phyloP scores from a whole-genome alignment of 2,329 filamentous ascomycete genomes.

The Dendryphion nanum region DNA sequence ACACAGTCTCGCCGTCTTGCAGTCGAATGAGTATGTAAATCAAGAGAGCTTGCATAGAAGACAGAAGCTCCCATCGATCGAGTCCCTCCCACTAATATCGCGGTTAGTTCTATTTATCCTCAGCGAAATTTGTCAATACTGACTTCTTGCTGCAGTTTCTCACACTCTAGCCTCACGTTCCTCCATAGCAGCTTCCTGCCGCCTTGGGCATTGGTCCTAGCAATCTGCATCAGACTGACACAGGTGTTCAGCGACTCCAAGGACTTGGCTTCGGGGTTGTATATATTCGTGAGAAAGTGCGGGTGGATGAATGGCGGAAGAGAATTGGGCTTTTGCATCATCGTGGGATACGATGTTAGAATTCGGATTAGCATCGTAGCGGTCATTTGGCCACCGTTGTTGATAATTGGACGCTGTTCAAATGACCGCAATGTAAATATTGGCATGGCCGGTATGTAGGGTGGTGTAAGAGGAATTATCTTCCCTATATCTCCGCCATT shows the following conservation, averaged over 20 bases:
- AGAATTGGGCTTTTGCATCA: slow-evolving; percentile 38
- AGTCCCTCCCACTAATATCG: slow-evolving; percentile 24
- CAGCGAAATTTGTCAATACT: slow-evolving; percentile 4
- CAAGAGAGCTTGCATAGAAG: slow-evolving; percentile 45
- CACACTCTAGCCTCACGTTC: slow-evolving; percentile 46
- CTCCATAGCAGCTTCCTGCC: slow-evolving; percentile 47
- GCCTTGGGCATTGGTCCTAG: slow-evolving; percentile 29
- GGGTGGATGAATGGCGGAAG: slow-evolving; percentile 48
- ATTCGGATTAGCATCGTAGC: slow-evolving; percentile 42
- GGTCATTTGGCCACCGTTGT: no score
- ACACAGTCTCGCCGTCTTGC: slow-evolving; percentile 45
- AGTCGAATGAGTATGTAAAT: slow-evolving; percentile 46
- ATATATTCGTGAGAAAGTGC: no score
- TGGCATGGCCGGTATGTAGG: no score
- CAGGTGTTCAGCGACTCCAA: slow-evolving; percentile 40
- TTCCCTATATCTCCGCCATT: no score
- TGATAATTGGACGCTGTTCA: no score
- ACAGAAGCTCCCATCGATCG: slow-evolving; percentile 41
- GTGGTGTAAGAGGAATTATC: no score
- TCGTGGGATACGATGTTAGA: slow-evolving; percentile 44
- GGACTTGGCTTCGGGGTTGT: no score
- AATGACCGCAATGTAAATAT: no score
- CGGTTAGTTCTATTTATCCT: background rate
- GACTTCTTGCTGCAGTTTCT: slow-evolving; percentile 39
- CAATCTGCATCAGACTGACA: slow-evolving; percentile 44